Base-by-base conservation (phyloP, 768 basidiomycete genomes). In the Pleurotus giganteus region DNA sequence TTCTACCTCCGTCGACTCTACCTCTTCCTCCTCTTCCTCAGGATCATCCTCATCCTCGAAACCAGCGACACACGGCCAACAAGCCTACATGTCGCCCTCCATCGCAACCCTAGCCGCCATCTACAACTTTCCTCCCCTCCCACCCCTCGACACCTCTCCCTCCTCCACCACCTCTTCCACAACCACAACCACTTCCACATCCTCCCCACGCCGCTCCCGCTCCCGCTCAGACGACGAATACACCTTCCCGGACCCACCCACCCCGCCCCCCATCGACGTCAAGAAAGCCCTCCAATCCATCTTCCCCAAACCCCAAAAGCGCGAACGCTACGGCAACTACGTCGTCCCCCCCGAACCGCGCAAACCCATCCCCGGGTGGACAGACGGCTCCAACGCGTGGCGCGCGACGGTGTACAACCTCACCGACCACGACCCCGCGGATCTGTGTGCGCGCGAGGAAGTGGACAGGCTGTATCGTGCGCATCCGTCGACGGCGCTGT, bases 311-410 rank as follows among this genome's bases (percentile, higher is more conserved):
- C 74, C 78, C 26, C 58, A 66, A 11, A 78, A 76, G 62, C 73
- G 75, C 56, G 63, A 64, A 4, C 63, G 73, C 31, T 64, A 69
- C 11, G 70, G 71, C 32, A 55, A 62, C 26, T 65, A 72, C 51
- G 55, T 62, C 13, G 61, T 65, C 2, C 61, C 68, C 12, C 61
- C 64, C 7, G 71, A 73, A 58, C 71, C 74, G 2, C 72, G 69
- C 43, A 74, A 74, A 21, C 68, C 71, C 4, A 77, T 86, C 27
- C 82, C 84, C 0, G 87, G 87, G 12, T 88, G 87, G 87, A 85
- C 79, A 1, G 86, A 88, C 57, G 82, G 83, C 49, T 78, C 75
- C 21, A 73, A 82, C 53, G 83, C 80, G 0, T 89, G 87, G 87
- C 82, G 87, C n/a, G 72, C 83, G 0, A 72, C 74, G 3, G 77